Conservation (phyloP, 106 monocot species). For the Phalaenopsis aphrodite region DNA sequence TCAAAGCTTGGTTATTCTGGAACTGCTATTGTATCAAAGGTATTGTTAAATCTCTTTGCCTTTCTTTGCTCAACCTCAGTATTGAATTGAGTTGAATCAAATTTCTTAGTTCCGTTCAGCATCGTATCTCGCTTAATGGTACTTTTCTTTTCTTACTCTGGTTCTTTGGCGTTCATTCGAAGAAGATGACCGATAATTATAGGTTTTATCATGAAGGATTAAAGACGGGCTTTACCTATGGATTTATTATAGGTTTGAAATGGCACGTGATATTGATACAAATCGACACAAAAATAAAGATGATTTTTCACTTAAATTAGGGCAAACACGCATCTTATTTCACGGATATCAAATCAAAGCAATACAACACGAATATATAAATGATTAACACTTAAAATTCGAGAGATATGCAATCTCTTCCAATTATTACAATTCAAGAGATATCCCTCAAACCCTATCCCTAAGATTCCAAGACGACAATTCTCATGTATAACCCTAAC, state of each 20-base stretch:
- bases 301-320: no score
- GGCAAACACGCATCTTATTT: no score
- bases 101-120: not conserved
- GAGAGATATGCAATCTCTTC: no score
- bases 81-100: not conserved
- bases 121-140: not conserved
- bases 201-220: not conserved
- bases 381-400: no score
- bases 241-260: not conserved
- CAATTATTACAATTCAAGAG: no score
- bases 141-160: not conserved
- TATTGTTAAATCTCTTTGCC: slow-evolving; percentile 25
- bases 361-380: no score
- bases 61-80: not conserved
- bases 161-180: not conserved
- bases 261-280: not conserved
- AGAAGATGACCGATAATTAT: not conserved
- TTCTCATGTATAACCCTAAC: no score
- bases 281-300: no score
- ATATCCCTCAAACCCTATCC: no score
- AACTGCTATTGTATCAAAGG: slow-evolving; percentile 88
- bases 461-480: no score
- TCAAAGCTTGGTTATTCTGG: slow-evolving; percentile 96
- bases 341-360: no score
- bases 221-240: not conserved